phyloP scores from a whole-genome alignment of 768 basidiomycete genomes.

The Dendrothele bispora region DNA sequence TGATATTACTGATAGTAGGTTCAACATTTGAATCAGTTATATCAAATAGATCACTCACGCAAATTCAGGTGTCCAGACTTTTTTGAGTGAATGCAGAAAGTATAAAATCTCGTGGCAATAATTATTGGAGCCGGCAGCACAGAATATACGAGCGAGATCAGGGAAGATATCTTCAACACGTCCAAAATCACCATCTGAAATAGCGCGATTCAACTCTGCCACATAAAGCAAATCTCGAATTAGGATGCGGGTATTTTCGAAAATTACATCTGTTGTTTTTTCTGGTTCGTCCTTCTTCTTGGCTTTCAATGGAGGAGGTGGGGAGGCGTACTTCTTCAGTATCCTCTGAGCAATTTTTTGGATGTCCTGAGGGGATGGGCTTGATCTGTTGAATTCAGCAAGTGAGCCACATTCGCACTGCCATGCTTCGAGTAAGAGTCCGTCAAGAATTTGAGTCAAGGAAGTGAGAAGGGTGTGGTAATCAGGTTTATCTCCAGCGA shows the following conservation, averaged over 20 bases:
- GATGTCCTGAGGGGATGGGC: not conserved
- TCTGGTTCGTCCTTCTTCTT: not conserved
- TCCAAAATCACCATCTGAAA: slow-evolving; percentile 16
- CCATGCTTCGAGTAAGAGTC: slow-evolving; percentile 19
- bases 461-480: slow-evolving; percentile 18
- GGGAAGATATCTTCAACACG: slow-evolving; percentile 7
- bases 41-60: slow-evolving; percentile 2
- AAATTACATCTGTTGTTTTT: not conserved
- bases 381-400: not conserved
- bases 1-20: slow-evolving; percentile 12
- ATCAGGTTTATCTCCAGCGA: slow-evolving; percentile 19
- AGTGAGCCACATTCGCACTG: slow-evolving; percentile 11
- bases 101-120: slow-evolving; percentile 2
- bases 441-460: slow-evolving; percentile 14
- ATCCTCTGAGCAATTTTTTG: not conserved
- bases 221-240: slow-evolving; percentile 13
- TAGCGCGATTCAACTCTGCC: slow-evolving; percentile 6
- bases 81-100: slow-evolving; percentile 10
- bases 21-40: not conserved
- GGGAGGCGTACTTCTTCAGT: not conserved
- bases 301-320: not conserved
- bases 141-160: not conserved
- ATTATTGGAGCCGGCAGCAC: slow-evolving; percentile 1
- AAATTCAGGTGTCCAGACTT: slow-evolving; percentile 14
- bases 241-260: slow-evolving; percentile 10